These are phyloP conservation scores for Sporobolus alterniflorus DNA, from an alignment of 202 grass and related monocot genomes.

Conservation along the genomic window DNA sequence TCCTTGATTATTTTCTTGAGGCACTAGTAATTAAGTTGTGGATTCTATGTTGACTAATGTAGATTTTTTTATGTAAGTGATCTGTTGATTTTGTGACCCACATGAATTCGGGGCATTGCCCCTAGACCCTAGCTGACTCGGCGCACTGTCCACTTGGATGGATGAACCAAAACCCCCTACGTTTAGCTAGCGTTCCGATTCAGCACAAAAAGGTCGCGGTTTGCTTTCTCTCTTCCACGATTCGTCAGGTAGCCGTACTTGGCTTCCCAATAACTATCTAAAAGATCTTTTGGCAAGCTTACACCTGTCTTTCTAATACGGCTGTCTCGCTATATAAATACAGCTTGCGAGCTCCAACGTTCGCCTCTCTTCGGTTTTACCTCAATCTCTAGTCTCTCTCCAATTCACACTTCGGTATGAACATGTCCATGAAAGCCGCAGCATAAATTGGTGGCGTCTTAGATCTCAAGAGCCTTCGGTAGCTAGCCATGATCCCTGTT, in stretches of 20 bases:
- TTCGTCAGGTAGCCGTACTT: slow-evolving; percentile 25
- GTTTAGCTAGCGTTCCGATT: not conserved
- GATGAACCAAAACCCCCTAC: not conserved
- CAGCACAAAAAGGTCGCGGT: not conserved
- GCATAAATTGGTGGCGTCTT: not conserved
- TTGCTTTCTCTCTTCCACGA: slow-evolving; percentile 25
- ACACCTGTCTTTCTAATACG: slow-evolving; percentile 14
- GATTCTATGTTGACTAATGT: not conserved
- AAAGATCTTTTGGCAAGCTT: not conserved
- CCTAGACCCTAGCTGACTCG: slow-evolving; percentile 30
- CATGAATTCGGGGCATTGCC: not conserved
- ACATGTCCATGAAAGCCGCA: not conserved
- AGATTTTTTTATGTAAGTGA: not conserved
- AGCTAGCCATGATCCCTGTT: slow-evolving; percentile 10
- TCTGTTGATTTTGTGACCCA: slow-evolving; percentile 29
- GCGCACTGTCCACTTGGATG: slow-evolving; percentile 20
- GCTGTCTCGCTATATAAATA: slow-evolving; percentile 40
- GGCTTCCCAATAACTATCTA: slow-evolving; percentile 18
- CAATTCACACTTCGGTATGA: not conserved
- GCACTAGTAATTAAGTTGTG: not conserved
- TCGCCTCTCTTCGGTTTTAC: not conserved
- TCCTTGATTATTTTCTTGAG: not conserved
- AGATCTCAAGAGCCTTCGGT: not conserved
- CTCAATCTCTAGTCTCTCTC: not conserved
- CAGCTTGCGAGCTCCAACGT: slow-evolving; percentile 7